Evolutionary conservation across 352 stramenopile species (phyloP).

Genomic region (Hyaloperonospora arabidopsidis): DNA sequence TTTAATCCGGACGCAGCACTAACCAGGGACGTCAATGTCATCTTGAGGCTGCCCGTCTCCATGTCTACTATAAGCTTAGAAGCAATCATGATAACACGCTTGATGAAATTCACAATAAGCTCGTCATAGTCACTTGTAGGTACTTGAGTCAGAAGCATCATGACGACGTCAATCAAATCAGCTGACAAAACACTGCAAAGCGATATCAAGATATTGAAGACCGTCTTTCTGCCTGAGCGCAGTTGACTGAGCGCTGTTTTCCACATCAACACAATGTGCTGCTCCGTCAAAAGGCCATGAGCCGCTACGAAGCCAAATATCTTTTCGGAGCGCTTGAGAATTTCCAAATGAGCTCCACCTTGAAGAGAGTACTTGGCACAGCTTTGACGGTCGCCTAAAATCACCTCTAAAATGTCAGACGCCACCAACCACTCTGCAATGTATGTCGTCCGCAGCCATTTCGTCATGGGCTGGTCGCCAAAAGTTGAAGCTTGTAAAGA

Average conservation of each 20-base stretch:
- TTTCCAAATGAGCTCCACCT: conserved; percentile 72
- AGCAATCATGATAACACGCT: conserved; percentile 63
- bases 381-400: conserved; percentile 60
- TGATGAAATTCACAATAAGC: conserved; percentile 67
- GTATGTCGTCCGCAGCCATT: conserved; percentile 67
- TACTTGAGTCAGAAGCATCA: conserved; percentile 70
- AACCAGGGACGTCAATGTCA: conserved; percentile 60
- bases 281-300: conserved; percentile 49
- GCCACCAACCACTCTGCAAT: conserved; percentile 71
- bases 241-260: conserved; percentile 61
- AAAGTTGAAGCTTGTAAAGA: conserved; percentile 24
- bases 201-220: conserved; percentile 68
- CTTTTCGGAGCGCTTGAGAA: conserved; percentile 66
- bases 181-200: conserved; percentile 59
- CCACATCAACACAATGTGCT: conserved; percentile 71
- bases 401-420: conserved; percentile 77
- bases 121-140: conserved; percentile 66
- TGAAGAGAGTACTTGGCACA: conserved; percentile 65
- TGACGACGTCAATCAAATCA: conserved; percentile 70
- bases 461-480: conserved; percentile 32
- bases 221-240: conserved; percentile 51
- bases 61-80: conserved; percentile 62
- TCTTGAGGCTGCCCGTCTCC: conserved; percentile 61
- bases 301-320: conserved; percentile 64
- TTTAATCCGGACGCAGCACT: conserved; percentile 45